Conservation (phyloP, 768 basidiomycete genomes). For the Lanmaoa pseudosensibilis region DNA sequence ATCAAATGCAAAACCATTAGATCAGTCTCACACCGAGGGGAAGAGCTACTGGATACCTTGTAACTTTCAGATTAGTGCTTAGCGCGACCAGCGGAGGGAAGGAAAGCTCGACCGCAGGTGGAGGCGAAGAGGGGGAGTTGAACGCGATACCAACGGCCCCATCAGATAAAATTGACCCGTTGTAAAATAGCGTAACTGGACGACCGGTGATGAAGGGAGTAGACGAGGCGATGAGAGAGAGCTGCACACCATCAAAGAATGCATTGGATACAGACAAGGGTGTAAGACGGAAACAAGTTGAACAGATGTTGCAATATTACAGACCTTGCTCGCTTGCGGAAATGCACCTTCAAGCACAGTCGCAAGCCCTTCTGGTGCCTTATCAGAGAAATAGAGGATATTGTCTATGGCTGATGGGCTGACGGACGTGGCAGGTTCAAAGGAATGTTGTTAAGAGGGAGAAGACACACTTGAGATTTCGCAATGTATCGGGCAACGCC, state of each 20-base stretch:
- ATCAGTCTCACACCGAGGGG: neutral
- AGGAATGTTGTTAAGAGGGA: neutral
- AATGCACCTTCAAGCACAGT: constrained; percentile 42
- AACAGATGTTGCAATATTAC: constrained; percentile 16
- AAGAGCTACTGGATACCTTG: constrained; percentile 41
- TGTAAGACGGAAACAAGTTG: constrained; percentile 1
- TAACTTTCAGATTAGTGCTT: constrained; percentile 48
- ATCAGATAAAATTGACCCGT: constrained; percentile 51
- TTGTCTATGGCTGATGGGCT: constrained; percentile 20
- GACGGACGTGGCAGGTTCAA: neutral
- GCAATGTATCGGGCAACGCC: constrained; percentile 41
- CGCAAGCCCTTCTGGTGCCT: constrained; percentile 54
- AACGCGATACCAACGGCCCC: constrained; percentile 74
- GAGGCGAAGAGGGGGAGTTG: constrained; percentile 9
- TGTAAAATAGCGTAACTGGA: constrained; percentile 66
- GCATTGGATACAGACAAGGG: neutral
- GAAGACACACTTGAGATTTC: constrained; percentile 27
- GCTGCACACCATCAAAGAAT: constrained; percentile 34
- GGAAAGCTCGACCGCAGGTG: constrained; percentile 20
- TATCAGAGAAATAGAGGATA: constrained; percentile 59
- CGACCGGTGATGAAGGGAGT: constrained; percentile 81
- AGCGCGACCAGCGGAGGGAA: constrained; percentile 47
- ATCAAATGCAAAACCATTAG: neutral
- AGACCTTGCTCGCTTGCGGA: constrained; percentile 49
- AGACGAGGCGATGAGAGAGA: constrained; percentile 69